phyloP scores from a whole-genome alignment of 2,329 filamentous ascomycete species.

The Penicillium sp. region DNA sequence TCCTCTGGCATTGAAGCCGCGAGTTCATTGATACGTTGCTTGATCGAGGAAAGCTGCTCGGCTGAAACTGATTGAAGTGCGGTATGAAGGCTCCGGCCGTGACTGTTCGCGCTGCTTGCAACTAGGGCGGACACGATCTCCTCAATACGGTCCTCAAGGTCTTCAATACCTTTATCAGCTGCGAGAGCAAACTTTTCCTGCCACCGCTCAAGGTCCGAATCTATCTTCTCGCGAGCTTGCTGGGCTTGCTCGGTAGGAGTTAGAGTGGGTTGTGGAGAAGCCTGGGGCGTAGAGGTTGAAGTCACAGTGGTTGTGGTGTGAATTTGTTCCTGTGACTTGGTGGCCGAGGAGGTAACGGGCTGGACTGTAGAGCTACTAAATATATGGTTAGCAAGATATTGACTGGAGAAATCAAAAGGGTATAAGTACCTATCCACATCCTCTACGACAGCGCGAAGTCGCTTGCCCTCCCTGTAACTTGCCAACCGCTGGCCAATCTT shows the following conservation, averaged over 20 bases:
- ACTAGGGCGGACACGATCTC: constrained; percentile 72
- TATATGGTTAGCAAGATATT: constrained; percentile 6
- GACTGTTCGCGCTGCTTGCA: constrained; percentile 57
- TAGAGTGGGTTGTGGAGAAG: constrained; percentile 31
- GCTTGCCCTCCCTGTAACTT: constrained; percentile 57
- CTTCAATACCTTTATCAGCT: constrained; percentile 76
- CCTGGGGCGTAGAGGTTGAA: constrained; percentile 26
- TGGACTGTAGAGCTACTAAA: constrained; percentile 19
- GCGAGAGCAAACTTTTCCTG: constrained; percentile 83
- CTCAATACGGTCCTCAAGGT: constrained; percentile 59
- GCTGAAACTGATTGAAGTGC: constrained; percentile 67
- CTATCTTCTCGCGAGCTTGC: constrained; percentile 60
- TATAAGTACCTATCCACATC: constrained; percentile 47
- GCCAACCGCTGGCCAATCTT: constrained; percentile 89
- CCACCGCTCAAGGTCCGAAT: constrained; percentile 78
- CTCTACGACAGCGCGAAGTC: constrained; percentile 57
- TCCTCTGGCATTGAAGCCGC: constrained; percentile 57
- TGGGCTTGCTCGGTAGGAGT: constrained; percentile 44
- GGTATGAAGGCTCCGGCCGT: constrained; percentile 53
- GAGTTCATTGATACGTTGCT: constrained; percentile 60
- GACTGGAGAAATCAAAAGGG: neutral
- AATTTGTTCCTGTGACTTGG: constrained; percentile 13
- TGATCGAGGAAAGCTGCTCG: constrained; percentile 63
- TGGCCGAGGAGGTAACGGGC: constrained; percentile 21
- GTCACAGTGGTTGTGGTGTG: constrained; percentile 18